phyloP scores from a whole-genome alignment of 2,329 filamentous ascomycete genomes.

The Diaporthe amygdali region DNA sequence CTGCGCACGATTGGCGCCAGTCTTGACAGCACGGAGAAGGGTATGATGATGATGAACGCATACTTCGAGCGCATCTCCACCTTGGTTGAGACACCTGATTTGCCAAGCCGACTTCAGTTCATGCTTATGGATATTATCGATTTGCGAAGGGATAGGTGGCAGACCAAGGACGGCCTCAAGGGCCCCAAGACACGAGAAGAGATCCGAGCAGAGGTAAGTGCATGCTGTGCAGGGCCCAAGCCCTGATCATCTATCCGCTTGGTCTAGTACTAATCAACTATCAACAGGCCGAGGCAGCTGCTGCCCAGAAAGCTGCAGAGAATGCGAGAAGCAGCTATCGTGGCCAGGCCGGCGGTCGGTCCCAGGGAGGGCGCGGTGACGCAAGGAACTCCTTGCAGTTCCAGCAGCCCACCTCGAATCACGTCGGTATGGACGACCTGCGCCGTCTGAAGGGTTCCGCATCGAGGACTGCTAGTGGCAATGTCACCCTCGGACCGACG shows the following conservation, averaged over 20 bases:
- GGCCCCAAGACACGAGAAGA: conserved; percentile 96
- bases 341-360: conserved; percentile 71
- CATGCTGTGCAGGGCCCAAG: background rate
- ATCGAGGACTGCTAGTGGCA: conserved; percentile 65
- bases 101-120: conserved; percentile 89
- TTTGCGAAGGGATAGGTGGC: conserved; percentile 78
- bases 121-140: conserved; percentile 97
- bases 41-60: conserved; percentile 83
- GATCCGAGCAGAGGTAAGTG: conserved; percentile 77
- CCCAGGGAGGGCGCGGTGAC: conserved; percentile 76
- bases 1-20: conserved; percentile 89
- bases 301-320: conserved; percentile 83
- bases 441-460: conserved; percentile 75
- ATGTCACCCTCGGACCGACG: conserved; percentile 76
- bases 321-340: conserved; percentile 65
- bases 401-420: conserved; percentile 79
- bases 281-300: conserved; percentile 70
- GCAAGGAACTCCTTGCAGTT: conserved; percentile 80
- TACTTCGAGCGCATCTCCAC: conserved; percentile 90
- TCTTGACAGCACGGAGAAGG: conserved; percentile 83
- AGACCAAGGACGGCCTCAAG: conserved; percentile 88
- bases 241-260: too few relatives aligned
- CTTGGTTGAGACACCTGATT: conserved; percentile 79
- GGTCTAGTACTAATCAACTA: conserved; percentile 32
- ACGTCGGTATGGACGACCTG: conserved; percentile 89